Base-by-base conservation (phyloP, 176 grass and related monocot genomes). In the Panicum miliaceum region DNA sequence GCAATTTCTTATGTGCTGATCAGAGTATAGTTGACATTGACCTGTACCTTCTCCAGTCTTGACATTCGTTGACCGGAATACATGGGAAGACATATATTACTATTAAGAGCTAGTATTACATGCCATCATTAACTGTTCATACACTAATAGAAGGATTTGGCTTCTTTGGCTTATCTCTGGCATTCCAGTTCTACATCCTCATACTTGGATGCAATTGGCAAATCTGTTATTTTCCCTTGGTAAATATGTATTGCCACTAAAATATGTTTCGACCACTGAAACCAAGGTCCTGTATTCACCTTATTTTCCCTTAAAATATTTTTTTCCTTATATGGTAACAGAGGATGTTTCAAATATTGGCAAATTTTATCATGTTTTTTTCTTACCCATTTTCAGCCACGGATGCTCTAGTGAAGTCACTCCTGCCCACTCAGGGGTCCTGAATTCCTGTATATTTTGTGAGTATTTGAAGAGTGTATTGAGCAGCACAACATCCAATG, bases 21-120 rank as follows among this genome's bases (percentile, higher is more conserved):
- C 68, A 80, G 72, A 75, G 32, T 68, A 46, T 46, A 79, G 19
- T 45, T 22, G 11, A 7, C 67, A 86, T 83, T 68, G 54, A 68
- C 19, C 3, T 61, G 40, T 65, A 73, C 10, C 22, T 32, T 57
- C 25, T 59, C 12, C 2, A 13, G n/a, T 58, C 1, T 58, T 59
- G 0, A 7, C 40, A 65, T 86, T 73, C 22, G 25, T 38, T 29
- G 19, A 48, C 18, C 23, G 9, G 61, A 78, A 47, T 42, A 15
- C 22, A 43, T 83, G 12, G 45, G 7, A 67, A 35, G 5, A 38
- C 23, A 47, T 15, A 3, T 78, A 46, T 46, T 19, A 27, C 36
- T 36, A 60, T 64, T 81, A n/a, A n/a, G 43, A 46, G 40, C 8
- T 81, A 45, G 8, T 76, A 12, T 25, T 75, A 42, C 1, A 19